Conservation (phyloP, 495 filamentous ascomycete genomes). For the Penicillium pulvis region DNA sequence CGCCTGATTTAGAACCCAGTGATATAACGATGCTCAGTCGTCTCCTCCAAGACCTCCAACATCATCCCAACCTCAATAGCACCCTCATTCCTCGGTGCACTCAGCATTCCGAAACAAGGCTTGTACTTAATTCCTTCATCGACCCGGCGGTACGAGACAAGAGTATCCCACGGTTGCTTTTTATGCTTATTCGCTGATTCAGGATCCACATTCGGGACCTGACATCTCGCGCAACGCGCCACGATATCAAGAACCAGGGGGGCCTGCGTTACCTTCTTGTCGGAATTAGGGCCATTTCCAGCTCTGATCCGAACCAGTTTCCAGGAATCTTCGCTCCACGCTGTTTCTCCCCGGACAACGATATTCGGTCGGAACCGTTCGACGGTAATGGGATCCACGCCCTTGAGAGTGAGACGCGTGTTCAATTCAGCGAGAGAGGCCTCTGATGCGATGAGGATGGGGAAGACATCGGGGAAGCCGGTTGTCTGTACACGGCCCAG, state of each 20-base stretch:
- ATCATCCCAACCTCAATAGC: constrained; percentile 53
- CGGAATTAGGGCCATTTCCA: not conserved
- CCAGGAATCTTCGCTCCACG: constrained; percentile 81
- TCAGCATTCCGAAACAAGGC: constrained; percentile 86
- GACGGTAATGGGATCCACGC: constrained; percentile 39
- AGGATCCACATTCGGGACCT: constrained; percentile 82
- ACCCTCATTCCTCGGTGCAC: constrained; percentile 61
- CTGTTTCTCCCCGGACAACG: constrained; percentile 61
- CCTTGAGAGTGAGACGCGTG: constrained; percentile 20
- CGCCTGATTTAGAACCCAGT: constrained; percentile 30
- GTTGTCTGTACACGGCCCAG: constrained; percentile 43
- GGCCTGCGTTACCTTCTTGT: not conserved
- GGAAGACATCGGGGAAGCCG: constrained; percentile 47
- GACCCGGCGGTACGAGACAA: constrained; percentile 70
- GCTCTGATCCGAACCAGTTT: constrained; percentile 63
- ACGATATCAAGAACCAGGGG: constrained; percentile 58
- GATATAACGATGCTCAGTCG: constrained; percentile 61
- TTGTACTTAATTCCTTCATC: constrained; percentile 71
- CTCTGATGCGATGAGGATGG: constrained; percentile 54
- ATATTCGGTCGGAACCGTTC: constrained; percentile 86
- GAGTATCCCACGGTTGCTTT: constrained; percentile 73
- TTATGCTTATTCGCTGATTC: constrained; percentile 68
- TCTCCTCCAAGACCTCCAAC: constrained; percentile 56
- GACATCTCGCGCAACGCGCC: constrained; percentile 75
- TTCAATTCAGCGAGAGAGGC: constrained; percentile 49